These are phyloP conservation scores for Baorangia bicolor DNA, from an alignment of 768 basidiomycete genomes.

Conservation along the genomic window DNA sequence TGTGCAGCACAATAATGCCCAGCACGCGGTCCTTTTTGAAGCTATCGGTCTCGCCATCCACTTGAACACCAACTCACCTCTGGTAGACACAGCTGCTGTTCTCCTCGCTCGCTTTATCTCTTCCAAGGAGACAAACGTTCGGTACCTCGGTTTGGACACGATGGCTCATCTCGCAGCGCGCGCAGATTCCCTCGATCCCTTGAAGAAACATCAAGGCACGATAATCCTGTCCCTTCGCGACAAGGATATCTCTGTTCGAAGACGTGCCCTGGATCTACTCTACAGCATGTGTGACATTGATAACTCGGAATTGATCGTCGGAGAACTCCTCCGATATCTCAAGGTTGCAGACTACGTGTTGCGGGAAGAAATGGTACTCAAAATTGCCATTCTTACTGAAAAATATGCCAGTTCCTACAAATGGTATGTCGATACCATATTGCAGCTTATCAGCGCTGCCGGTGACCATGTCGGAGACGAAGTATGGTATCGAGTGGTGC, in stretches of 20 bases:
- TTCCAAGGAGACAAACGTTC: conserved; percentile 97
- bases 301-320: conserved; percentile 95
- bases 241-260: conserved; percentile 94
- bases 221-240: conserved; percentile 94
- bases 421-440: conserved; percentile 98
- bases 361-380: conserved; percentile 97
- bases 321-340: conserved; percentile 90
- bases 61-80: conserved; percentile 83
- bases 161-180: conserved; percentile 98
- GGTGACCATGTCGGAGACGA: conserved; percentile 99
- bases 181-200: conserved; percentile 84
- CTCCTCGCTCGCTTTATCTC: conserved; percentile 95
- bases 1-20: conserved; percentile 98
- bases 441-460: conserved; percentile 93
- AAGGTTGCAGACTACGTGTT: conserved; percentile 96
- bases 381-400: conserved; percentile 98
- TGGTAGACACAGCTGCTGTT: conserved; percentile 85
- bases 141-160: conserved; percentile 95
- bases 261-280: conserved; percentile 90
- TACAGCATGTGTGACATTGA: conserved; percentile 99
- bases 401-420: conserved; percentile 97
- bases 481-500: conserved; percentile 99
- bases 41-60: conserved; percentile 97
- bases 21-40: conserved; percentile 97
- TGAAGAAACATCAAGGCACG: conserved; percentile 94